Percentiles rank a stretch among this genome's conserved stretches.
Conservation (phyloP, 1,284 basidiomycete genomes). For the Trametes polyzona region DNA sequence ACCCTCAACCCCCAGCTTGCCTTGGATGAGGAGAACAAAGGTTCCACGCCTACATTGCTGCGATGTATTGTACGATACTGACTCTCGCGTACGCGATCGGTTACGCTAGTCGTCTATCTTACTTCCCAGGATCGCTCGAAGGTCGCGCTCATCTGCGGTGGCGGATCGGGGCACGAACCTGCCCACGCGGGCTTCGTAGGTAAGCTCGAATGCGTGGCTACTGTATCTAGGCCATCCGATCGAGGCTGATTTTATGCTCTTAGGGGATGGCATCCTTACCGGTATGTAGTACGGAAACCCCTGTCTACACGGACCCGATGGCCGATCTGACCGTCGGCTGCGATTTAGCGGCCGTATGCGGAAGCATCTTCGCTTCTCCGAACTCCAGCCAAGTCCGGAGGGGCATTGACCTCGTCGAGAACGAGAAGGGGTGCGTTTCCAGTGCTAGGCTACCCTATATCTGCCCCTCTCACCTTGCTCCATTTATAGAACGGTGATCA, state of each 20-base stretch:
- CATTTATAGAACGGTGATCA: conserved; percentile 68
- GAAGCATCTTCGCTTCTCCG: conserved; percentile 88
- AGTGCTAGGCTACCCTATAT: too few relatives aligned
- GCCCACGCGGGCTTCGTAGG: conserved; percentile 84
- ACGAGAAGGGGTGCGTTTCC: conserved; percentile 68
- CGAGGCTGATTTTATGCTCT: not conserved
- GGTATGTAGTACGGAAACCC: conserved; percentile 44
- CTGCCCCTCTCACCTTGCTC: not conserved
- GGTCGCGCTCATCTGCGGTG: conserved; percentile 87
- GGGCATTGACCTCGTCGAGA: conserved; percentile 79
- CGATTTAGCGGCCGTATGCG: conserved; percentile 76
- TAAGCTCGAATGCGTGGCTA: conserved; percentile 32
- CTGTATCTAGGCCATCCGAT: not conserved
- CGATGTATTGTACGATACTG: not conserved
- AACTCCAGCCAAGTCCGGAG: conserved; percentile 82
- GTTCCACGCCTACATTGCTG: conserved; percentile 36
- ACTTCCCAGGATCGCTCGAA: conserved; percentile 59
- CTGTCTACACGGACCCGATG: not conserved
- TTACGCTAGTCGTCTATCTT: conserved; percentile 73
- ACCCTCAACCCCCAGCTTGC: conserved; percentile 71
- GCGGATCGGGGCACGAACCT: conserved; percentile 92
- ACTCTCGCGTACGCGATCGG: not conserved
- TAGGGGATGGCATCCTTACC: conserved; percentile 79
- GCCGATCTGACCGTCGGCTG: not conserved
- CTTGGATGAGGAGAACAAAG: conserved; percentile 70